Evolutionary conservation across 306 rosid species (phyloP).

Genomic region (Cucurbita argyrosperma): DNA sequence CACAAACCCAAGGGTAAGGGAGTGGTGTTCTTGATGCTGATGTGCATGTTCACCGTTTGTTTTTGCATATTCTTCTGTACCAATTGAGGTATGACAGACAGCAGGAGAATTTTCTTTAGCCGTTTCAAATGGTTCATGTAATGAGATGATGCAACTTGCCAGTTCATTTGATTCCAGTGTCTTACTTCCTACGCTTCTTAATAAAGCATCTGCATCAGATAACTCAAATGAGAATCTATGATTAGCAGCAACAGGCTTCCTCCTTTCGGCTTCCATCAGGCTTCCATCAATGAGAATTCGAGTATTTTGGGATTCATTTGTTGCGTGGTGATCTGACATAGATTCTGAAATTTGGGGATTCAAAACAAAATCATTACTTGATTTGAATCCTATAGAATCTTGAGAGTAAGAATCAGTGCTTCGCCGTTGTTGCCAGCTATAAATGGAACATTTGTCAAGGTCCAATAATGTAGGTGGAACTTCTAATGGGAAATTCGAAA

Average conservation of each 20-base stretch:
- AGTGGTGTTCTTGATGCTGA: conserved; percentile 33
- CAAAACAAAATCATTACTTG: conserved; percentile 13
- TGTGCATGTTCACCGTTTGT: conserved; percentile 21
- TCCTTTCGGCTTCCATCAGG: background rate
- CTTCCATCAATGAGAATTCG: background rate
- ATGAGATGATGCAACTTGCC: conserved; percentile 20
- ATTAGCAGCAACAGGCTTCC: background rate
- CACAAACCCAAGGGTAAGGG: conserved; percentile 41
- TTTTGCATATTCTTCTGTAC: conserved; percentile 13
- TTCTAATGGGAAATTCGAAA: conserved; percentile 37
- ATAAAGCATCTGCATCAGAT: conserved; percentile 12
- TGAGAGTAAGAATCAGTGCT: conserved; percentile 33
- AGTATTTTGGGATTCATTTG: conserved; percentile 1
- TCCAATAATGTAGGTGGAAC: conserved; percentile 55
- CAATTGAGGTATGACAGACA: conserved; percentile 27
- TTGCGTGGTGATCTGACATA: background rate
- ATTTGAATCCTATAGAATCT: background rate
- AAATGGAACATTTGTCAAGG: conserved; percentile 39
- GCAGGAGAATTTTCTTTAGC: background rate
- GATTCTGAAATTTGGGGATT: conserved; percentile 14
- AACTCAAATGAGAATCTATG: conserved; percentile 36
- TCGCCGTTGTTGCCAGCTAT: conserved; percentile 27
- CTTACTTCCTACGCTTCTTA: conserved; percentile 21
- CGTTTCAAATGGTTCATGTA: background rate
- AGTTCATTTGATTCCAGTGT: conserved; percentile 22